Evolutionary conservation across 2,329 filamentous ascomycete species (phyloP).

Genomic region (Claviceps spartinae): DNA sequence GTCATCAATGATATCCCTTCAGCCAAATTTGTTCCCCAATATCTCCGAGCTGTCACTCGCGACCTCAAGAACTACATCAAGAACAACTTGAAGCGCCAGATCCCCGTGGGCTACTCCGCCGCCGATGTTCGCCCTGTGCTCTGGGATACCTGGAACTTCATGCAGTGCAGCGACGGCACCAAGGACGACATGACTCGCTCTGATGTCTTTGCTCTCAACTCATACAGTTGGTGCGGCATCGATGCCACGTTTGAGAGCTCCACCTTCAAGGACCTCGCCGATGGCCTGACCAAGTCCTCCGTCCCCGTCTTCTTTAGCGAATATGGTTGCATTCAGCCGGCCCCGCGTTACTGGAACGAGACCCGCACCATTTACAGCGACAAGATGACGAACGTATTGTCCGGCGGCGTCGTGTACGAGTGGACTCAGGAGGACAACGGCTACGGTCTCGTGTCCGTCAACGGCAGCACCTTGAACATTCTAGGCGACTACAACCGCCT

Average conservation of each 20-base stretch:
- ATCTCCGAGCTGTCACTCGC: slow-evolving; percentile 60
- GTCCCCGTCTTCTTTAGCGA: slow-evolving; percentile 76
- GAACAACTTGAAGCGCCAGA: slow-evolving; percentile 50
- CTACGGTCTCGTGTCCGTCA: slow-evolving; percentile 51
- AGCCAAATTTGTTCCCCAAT: slow-evolving; percentile 50
- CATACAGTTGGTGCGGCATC: slow-evolving; percentile 54
- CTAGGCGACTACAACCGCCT: slow-evolving; percentile 60
- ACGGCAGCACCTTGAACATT: slow-evolving; percentile 42
- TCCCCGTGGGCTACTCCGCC: slow-evolving; percentile 70
- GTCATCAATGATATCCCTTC: slow-evolving; percentile 55
- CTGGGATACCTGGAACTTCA: slow-evolving; percentile 62
- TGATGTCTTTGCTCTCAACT: slow-evolving; percentile 67
- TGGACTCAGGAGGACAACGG: slow-evolving; percentile 58
- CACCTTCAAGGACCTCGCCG: slow-evolving; percentile 48
- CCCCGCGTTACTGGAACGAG: slow-evolving; percentile 65
- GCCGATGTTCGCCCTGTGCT: slow-evolving; percentile 64
- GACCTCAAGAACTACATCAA: slow-evolving; percentile 73
- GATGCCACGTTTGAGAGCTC: slow-evolving; percentile 49
- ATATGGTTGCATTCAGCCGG: slow-evolving; percentile 60
- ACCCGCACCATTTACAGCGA: slow-evolving; percentile 57
- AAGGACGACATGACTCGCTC: slow-evolving; percentile 47
- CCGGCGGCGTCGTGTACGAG: slow-evolving; percentile 71
- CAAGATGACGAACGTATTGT: slow-evolving; percentile 55
- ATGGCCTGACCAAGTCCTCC: slow-evolving; percentile 49
- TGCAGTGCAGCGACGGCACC: slow-evolving; percentile 50